Conservation (phyloP, 495 filamentous ascomycete species). For the Sphaerosporella brunnea region DNA sequence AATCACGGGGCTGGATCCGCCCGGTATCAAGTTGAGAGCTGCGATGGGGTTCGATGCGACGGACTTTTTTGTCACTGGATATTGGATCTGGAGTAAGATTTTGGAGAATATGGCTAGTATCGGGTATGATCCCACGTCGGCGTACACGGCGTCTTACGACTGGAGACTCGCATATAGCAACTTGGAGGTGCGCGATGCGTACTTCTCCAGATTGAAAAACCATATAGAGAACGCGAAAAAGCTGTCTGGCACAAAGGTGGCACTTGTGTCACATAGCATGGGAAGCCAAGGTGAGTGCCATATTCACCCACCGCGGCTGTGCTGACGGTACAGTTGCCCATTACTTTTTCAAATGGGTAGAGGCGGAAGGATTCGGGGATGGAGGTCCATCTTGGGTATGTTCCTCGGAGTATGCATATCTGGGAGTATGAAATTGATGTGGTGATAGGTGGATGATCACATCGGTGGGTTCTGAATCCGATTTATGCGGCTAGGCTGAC, state of each 20-base stretch:
- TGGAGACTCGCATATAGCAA: slow-evolving; percentile 76
- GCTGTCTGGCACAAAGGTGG: slow-evolving; percentile 53
- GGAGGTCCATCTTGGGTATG: slow-evolving; percentile 77
- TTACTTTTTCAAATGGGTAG: slow-evolving; percentile 98
- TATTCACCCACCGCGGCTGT: neutral
- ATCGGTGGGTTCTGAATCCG: slow-evolving; percentile 32
- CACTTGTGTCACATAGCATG: slow-evolving; percentile 90
- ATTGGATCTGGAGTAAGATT: slow-evolving; percentile 99
- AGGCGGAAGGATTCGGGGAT: slow-evolving; percentile 55
- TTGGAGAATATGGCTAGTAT: slow-evolving; percentile 87
- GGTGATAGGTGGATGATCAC: slow-evolving; percentile 73
- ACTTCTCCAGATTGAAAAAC: slow-evolving; percentile 73
- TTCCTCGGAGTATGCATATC: too few species aligned
- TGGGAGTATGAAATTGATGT: too few species aligned
- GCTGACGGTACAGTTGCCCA: slow-evolving; percentile 41
- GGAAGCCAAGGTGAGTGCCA: slow-evolving; percentile 53
- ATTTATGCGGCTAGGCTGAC: neutral
- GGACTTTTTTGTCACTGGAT: slow-evolving; percentile 81
- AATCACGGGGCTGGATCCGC: slow-evolving; percentile 75
- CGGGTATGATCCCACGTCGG: slow-evolving; percentile 90
- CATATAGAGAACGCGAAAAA: slow-evolving; percentile 70
- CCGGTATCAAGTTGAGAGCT: slow-evolving; percentile 77
- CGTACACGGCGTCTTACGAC: slow-evolving; percentile 41
- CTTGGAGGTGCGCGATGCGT: slow-evolving; percentile 75
- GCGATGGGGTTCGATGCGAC: slow-evolving; percentile 96